Percentiles rank a stretch among this genome's conserved stretches.
phyloP scores from a whole-genome alignment of 768 basidiomycete species.

The Favolaschia claudopus region DNA sequence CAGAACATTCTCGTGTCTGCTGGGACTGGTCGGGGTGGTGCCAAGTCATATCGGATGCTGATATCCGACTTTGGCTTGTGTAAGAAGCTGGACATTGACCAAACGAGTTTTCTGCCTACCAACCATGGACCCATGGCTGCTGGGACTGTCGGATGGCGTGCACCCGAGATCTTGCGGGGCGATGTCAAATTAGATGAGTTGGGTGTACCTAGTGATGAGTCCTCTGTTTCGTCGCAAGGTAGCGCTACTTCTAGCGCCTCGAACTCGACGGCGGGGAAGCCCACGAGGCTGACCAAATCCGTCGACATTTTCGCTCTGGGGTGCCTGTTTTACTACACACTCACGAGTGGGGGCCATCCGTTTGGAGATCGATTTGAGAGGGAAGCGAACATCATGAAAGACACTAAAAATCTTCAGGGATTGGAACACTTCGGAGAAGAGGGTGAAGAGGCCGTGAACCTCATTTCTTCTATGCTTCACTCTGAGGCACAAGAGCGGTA shows the following conservation, averaged over 20 bases:
- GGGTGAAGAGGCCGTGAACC: conserved; percentile 86
- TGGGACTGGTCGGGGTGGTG: conserved; percentile 59
- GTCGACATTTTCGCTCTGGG: conserved; percentile 98
- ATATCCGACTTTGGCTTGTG: conserved; percentile 98
- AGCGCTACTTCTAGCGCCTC: conserved; percentile 54
- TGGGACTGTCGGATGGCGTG: conserved; percentile 97
- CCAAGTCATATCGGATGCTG: conserved; percentile 75
- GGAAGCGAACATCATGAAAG: conserved; percentile 92
- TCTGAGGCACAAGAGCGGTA: conserved; percentile 80
- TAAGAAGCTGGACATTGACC: conserved; percentile 93
- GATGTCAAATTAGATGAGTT: conserved; percentile 92
- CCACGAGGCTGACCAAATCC: conserved; percentile 86
- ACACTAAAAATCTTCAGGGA: conserved; percentile 72
- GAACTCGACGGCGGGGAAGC: conserved; percentile 47
- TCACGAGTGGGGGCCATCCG: conserved; percentile 92
- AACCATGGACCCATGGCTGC: conserved; percentile 88
- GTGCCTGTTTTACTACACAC: conserved; percentile 92
- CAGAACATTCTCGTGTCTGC: conserved; percentile 93
- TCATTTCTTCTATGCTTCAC: conserved; percentile 82
- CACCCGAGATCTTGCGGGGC: conserved; percentile 93
- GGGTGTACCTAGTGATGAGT: conserved; percentile 56
- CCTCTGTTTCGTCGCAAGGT: conserved; percentile 71
- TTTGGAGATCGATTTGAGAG: conserved; percentile 93
- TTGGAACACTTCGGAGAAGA: conserved; percentile 90
- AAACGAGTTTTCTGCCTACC: conserved; percentile 95